These are phyloP conservation scores for Trametes gibbosa DNA, from an alignment of 768 basidiomycete species.

Conservation along the genomic window DNA sequence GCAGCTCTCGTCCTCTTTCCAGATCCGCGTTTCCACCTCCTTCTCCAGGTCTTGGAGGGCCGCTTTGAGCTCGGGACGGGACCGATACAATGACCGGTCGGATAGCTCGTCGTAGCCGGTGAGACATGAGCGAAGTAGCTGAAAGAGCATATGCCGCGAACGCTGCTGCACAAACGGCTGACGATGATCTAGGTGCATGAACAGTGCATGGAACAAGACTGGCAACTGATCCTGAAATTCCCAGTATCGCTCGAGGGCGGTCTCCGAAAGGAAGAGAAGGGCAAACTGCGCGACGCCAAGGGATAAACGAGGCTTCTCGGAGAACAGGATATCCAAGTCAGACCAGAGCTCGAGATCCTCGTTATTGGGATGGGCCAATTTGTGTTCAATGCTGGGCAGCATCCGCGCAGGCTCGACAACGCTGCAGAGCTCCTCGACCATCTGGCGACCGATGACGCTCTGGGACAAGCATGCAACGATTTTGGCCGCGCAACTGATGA, in stretches of 20 bases:
- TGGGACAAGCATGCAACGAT: slow-evolving; percentile 84
- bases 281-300: slow-evolving; percentile 88
- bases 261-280: slow-evolving; percentile 77
- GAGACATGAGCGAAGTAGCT: slow-evolving; percentile 77
- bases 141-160: slow-evolving; percentile 80
- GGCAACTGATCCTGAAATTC: slow-evolving; percentile 69
- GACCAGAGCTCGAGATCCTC: slow-evolving; percentile 77
- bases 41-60: slow-evolving; percentile 54
- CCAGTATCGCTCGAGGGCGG: slow-evolving; percentile 75
- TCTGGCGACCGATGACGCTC: slow-evolving; percentile 63
- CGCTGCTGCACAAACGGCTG: slow-evolving; percentile 63
- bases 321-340: slow-evolving; percentile 74
- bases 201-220: slow-evolving; percentile 71
- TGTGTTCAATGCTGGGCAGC: slow-evolving; percentile 75
- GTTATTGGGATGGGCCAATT: slow-evolving; percentile 55
- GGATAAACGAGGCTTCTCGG: slow-evolving; percentile 62
- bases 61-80: slow-evolving; percentile 48
- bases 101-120: slow-evolving; percentile 73
- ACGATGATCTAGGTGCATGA: slow-evolving; percentile 82
- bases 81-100: slow-evolving; percentile 51
- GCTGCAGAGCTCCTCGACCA: slow-evolving; percentile 82
- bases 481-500: slow-evolving; percentile 75
- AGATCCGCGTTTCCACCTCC: slow-evolving; percentile 56
- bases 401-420: slow-evolving; percentile 84
- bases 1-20: slow-evolving; percentile 68